phyloP scores from a whole-genome alignment of 1,139 yeast genomes.

The Nakaseomyces kungkrabaensis region DNA sequence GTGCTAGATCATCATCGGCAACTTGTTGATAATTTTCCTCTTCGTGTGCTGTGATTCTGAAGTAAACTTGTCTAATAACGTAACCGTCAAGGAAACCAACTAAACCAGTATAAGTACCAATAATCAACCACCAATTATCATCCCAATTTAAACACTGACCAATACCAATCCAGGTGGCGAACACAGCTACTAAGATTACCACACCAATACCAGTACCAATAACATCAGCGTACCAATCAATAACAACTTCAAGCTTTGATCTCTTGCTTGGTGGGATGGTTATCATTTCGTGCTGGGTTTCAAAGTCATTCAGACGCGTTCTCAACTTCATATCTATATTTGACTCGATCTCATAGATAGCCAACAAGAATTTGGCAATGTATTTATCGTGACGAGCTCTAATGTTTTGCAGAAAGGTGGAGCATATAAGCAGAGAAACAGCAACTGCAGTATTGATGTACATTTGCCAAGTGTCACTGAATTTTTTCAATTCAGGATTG shows the following conservation, averaged over 20 bases:
- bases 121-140: conserved; percentile 35
- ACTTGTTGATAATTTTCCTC: conserved; percentile 23
- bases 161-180: conserved; percentile 31
- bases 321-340: conserved; percentile 26
- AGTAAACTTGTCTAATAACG: conserved; percentile 32
- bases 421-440: conserved; percentile 28
- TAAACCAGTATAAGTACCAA: conserved; percentile 36
- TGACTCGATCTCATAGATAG: conserved; percentile 23
- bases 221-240: conserved; percentile 33
- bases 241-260: conserved; percentile 18
- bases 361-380: conserved; percentile 21
- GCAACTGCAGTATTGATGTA: conserved; percentile 35
- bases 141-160: conserved; percentile 31
- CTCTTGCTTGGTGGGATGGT: conserved; percentile 21
- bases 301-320: conserved; percentile 14
- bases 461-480: conserved; percentile 33
- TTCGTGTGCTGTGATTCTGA: conserved; percentile 26
- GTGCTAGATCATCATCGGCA: conserved; percentile 20
- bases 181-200: conserved; percentile 27
- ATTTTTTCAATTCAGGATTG: conserved; percentile 19
- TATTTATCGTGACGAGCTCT: conserved; percentile 30
- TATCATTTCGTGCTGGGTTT: conserved; percentile 20
- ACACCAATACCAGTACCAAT: conserved; percentile 35
- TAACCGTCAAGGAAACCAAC: conserved; percentile 35
- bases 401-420: conserved; percentile 31